phyloP scores from a whole-genome alignment of 176 grass and related monocot genomes.

The Zoysia pacifica region DNA sequence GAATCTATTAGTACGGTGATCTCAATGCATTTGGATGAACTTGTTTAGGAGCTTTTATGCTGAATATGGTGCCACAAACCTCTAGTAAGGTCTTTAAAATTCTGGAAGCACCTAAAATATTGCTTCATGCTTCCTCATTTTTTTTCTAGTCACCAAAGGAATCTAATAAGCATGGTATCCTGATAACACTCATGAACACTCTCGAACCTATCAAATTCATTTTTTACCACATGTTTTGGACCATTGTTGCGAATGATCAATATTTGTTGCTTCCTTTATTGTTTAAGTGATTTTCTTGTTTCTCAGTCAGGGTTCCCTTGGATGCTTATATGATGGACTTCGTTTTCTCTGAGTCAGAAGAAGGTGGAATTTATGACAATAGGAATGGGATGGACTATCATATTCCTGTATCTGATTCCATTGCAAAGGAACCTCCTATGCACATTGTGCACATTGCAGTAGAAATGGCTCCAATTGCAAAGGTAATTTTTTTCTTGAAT shows the following conservation, averaged over 20 bases:
- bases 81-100: background rate
- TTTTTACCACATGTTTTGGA: slow-evolving; percentile 14
- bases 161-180: slow-evolving; percentile 7
- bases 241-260: slow-evolving; percentile 1
- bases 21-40: background rate
- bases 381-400: slow-evolving; percentile 86
- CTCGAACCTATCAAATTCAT: background rate
- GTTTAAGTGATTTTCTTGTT: slow-evolving; percentile 14
- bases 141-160: slow-evolving; percentile 12
- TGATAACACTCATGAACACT: background rate
- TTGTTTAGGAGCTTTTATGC: background rate
- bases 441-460: slow-evolving; percentile 96
- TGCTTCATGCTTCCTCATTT: background rate
- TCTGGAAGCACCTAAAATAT: slow-evolving; percentile 8
- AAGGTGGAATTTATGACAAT: slow-evolving; percentile 93
- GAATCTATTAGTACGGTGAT: slow-evolving; percentile 13
- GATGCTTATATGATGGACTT: slow-evolving; percentile 99
- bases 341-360: slow-evolving; percentile 93
- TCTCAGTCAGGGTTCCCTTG: slow-evolving; percentile 81
- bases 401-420: slow-evolving; percentile 71
- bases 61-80: background rate
- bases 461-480: slow-evolving; percentile 99
- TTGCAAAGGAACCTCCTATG: slow-evolving; percentile 79
- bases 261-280: slow-evolving; percentile 16
- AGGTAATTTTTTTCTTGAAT: slow-evolving; percentile 40